Percentiles rank a stretch among this genome's conserved stretches.
These are phyloP conservation scores for Nannochloropsis granulata DNA, from an alignment of 108 stramenopile species.

Conservation along the genomic window DNA sequence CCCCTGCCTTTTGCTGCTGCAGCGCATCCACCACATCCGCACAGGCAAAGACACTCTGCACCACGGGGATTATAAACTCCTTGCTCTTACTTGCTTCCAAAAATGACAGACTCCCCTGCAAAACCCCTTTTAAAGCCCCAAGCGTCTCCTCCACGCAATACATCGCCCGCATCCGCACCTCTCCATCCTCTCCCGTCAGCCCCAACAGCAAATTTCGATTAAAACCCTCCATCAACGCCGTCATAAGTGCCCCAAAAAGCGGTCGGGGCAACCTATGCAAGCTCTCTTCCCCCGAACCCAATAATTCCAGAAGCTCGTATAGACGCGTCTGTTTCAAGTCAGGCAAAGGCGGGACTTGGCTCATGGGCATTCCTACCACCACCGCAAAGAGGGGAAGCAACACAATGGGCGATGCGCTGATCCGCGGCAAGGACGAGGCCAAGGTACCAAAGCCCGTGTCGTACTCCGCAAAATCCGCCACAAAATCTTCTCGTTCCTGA, in stretches of 20 bases:
- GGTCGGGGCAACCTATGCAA: neutral
- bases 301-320: neutral
- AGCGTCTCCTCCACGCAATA: neutral
- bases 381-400: conserved; percentile 15
- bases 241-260: neutral
- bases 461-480: neutral
- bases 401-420: conserved; percentile 18
- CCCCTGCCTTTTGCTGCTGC: neutral
- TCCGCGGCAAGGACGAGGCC: conserved; percentile 13
- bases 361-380: conserved; percentile 10
- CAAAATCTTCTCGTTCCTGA: conserved; percentile 14
- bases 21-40: neutral
- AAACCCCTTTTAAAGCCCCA: neutral
- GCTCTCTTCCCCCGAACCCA: neutral
- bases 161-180: neutral
- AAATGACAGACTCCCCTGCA: neutral
- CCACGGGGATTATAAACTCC: neutral
- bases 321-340: neutral
- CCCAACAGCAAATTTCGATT: neutral
- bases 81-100: neutral
- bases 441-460: conserved; percentile 4
- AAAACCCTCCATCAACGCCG: neutral
- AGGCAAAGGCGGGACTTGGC: conserved; percentile 3
- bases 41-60: neutral
- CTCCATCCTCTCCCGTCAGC: neutral